phyloP scores from a whole-genome alignment of 208 protist species.

The Leishmania arabica region DNA sequence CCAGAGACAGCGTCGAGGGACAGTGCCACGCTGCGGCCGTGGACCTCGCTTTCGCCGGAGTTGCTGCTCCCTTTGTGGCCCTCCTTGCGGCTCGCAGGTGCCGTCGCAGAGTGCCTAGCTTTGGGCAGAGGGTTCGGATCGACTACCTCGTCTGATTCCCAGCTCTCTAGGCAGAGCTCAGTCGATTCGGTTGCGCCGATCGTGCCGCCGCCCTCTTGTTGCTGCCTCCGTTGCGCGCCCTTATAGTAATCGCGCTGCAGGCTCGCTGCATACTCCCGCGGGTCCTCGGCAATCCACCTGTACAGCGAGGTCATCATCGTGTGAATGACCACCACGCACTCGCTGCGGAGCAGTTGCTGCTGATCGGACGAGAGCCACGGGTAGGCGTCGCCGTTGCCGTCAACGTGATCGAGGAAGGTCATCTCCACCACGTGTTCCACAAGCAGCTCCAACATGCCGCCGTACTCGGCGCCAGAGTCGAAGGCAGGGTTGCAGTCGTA shows the following conservation, averaged over 20 bases:
- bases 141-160: slow-evolving; percentile 19
- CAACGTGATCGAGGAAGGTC: slow-evolving; percentile 55
- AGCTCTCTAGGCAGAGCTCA: slow-evolving; percentile 51
- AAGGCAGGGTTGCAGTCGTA: slow-evolving; percentile 87
- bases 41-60: neutral
- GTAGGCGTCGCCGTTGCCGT: slow-evolving; percentile 35
- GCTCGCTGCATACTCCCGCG: slow-evolving; percentile 47
- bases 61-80: slow-evolving; percentile 7
- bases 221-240: slow-evolving; percentile 10
- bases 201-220: slow-evolving; percentile 3
- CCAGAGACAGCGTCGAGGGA: slow-evolving; percentile 7
- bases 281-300: slow-evolving; percentile 81
- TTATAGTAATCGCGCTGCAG: slow-evolving; percentile 7
- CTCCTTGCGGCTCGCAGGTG: neutral
- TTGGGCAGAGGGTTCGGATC: neutral
- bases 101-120: neutral
- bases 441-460: slow-evolving; percentile 80
- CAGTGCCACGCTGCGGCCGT: slow-evolving; percentile 13
- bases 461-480: slow-evolving; percentile 65
- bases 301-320: slow-evolving; percentile 64
- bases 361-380: slow-evolving; percentile 74
- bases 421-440: slow-evolving; percentile 75
- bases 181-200: slow-evolving; percentile 19
- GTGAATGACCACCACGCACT: slow-evolving; percentile 68
- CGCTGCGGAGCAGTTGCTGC: slow-evolving; percentile 73